Conservation (phyloP, 257 asterid species). For the Cruciata laevipes region DNA sequence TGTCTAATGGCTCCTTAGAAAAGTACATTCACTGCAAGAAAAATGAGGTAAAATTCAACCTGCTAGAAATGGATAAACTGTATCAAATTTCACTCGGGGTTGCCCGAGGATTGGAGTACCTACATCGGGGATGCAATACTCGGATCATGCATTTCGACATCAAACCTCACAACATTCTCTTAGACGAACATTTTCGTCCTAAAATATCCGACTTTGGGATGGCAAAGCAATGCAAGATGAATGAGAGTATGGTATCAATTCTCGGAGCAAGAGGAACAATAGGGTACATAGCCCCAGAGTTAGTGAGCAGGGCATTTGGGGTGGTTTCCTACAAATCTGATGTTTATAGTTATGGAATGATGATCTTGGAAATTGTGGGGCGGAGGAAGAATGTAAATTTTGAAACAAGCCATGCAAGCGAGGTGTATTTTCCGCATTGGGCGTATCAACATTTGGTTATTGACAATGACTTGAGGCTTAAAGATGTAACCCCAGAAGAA, state of each 20-base stretch:
- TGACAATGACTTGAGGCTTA: background rate
- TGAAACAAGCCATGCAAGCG: conserved; percentile 3
- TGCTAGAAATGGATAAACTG: conserved; percentile 15
- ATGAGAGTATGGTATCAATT: conserved; percentile 18
- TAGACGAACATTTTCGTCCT: conserved; percentile 25
- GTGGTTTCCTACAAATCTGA: conserved; percentile 20
- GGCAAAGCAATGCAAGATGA: conserved; percentile 17
- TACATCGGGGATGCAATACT: conserved; percentile 28
- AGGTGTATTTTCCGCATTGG: conserved; percentile 27
- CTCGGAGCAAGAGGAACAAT: conserved; percentile 24
- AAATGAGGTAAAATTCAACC: background rate
- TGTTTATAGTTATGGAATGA: conserved; percentile 33
- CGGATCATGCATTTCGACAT: conserved; percentile 32
- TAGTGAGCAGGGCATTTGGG: conserved; percentile 14
- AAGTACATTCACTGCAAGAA: conserved; percentile 6
- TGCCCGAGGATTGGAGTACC: conserved; percentile 28
- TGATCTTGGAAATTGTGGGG: conserved; percentile 32
- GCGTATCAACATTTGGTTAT: conserved; percentile 14
- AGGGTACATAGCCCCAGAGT: conserved; percentile 32
- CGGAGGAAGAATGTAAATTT: conserved; percentile 12
- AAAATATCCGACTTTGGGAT: conserved; percentile 35
- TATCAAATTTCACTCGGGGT: conserved; percentile 22
- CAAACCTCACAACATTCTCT: conserved; percentile 31
- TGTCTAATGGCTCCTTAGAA: conserved; percentile 35
- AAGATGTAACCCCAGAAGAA: conserved; percentile 7